phyloP scores from a whole-genome alignment of 495 filamentous ascomycete genomes.

The Talaromyces nanjingensis region DNA sequence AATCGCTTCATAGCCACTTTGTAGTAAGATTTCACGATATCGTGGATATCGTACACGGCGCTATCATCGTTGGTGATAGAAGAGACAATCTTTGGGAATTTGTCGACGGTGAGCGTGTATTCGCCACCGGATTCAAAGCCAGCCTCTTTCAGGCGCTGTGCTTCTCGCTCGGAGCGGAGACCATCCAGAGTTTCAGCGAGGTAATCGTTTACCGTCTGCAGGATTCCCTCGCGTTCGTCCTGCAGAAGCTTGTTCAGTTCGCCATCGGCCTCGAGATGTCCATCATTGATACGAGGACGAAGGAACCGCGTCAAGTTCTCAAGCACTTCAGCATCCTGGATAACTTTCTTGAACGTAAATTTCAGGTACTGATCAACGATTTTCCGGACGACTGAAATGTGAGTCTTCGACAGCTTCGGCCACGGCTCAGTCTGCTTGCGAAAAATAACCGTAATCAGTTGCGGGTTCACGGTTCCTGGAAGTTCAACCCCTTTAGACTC shows the following conservation, averaged over 20 bases:
- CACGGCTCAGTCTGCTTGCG: slow-evolving; percentile 26
- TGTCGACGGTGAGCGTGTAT: too few species aligned
- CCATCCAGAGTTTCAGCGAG: slow-evolving; percentile 26
- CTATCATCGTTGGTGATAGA: not conserved
- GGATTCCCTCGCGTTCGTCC: slow-evolving; percentile 27
- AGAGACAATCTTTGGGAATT: too few species aligned
- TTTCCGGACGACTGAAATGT: slow-evolving; percentile 14
- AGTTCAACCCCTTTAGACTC: slow-evolving; percentile 29
- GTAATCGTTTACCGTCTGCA: slow-evolving; percentile 30
- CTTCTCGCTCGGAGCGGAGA: not conserved
- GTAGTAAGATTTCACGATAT: slow-evolving; percentile 33
- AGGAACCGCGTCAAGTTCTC: slow-evolving; percentile 3
- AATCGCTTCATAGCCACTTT: slow-evolving; percentile 27
- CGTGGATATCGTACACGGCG: slow-evolving; percentile 24
- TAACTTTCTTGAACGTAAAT: not conserved
- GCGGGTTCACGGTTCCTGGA: slow-evolving; percentile 28
- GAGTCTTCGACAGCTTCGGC: slow-evolving; percentile 20
- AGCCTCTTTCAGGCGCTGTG: not conserved
- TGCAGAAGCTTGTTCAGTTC: slow-evolving; percentile 16
- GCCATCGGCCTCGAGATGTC: not conserved
- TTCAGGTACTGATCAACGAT: slow-evolving; percentile 8
- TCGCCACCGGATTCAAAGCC: too few species aligned
- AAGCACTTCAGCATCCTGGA: slow-evolving; percentile 9
- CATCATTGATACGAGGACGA: not conserved
- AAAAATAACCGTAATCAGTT: slow-evolving; percentile 26